phyloP scores from a whole-genome alignment of 257 asterid species.

The Galeopsis tetrahit region DNA sequence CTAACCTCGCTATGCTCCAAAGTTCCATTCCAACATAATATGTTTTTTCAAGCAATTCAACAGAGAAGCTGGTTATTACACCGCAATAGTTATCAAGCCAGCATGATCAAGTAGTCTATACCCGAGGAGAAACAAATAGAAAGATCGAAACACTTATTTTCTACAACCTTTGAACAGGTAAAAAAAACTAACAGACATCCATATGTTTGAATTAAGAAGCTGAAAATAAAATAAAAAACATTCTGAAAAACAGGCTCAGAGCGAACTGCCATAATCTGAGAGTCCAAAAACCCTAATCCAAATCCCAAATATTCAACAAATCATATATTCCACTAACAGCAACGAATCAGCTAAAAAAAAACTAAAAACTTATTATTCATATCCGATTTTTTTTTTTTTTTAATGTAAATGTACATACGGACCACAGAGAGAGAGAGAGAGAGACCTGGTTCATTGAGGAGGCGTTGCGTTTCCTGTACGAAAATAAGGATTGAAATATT shows the following conservation, averaged over 20 bases:
- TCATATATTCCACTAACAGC: not conserved
- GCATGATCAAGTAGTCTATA: not conserved
- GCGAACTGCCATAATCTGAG: not conserved
- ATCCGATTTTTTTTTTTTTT: not conserved
- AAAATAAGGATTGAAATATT: not conserved
- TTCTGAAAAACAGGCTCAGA: not conserved
- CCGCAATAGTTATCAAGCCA: not conserved
- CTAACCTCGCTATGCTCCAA: not conserved
- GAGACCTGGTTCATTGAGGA: constrained; percentile 32
- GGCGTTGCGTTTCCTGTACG: constrained; percentile 32
- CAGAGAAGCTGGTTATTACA: not conserved
- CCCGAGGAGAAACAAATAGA: not conserved
- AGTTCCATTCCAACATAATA: not conserved
- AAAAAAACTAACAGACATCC: not conserved
- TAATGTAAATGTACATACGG: not conserved
- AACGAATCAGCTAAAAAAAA: not conserved
- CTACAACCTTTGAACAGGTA: not conserved
- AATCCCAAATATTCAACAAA: constrained; percentile 3
- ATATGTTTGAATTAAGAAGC: not conserved
- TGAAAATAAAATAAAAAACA: not conserved
- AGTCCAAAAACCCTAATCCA: constrained; percentile 18
- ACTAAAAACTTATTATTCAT: not conserved
- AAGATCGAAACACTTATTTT: not conserved
- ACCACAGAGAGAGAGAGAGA: not conserved
- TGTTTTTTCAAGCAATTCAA: not conserved